These are phyloP conservation scores for Trichoderma brevicompactum DNA, from an alignment of 2,329 filamentous ascomycete species.

Conservation along the genomic window DNA sequence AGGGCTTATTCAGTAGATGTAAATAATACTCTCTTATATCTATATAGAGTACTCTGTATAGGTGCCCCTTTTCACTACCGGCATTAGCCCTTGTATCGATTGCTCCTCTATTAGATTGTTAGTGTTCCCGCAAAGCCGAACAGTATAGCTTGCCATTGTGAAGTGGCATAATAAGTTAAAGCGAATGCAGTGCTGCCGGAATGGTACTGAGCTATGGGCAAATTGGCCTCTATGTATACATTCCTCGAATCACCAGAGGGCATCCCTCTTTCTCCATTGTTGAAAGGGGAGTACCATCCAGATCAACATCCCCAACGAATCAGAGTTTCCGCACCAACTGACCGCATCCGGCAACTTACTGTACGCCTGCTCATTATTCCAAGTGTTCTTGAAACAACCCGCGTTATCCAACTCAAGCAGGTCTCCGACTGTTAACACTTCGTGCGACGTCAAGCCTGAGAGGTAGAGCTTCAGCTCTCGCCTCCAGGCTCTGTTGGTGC, in stretches of 20 bases:
- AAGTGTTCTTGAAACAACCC: conserved; percentile 13
- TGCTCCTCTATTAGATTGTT: neutral
- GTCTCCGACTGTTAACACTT: conserved; percentile 10
- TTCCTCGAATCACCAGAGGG: neutral
- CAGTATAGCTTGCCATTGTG: neutral
- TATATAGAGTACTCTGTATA: too few species aligned
- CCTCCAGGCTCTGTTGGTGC: conserved; percentile 16
- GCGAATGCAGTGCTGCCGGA: neutral
- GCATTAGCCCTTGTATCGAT: neutral
- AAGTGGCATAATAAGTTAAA: neutral
- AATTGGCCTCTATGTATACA: conserved; percentile 1
- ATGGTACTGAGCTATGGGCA: neutral
- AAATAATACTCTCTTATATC: too few species aligned
- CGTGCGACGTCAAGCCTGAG: neutral
- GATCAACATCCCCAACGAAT: conserved; percentile 14
- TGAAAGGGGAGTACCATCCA: conserved; percentile 20
- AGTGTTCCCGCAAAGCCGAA: neutral
- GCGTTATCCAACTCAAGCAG: conserved; percentile 4
- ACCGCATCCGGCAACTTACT: conserved; percentile 14
- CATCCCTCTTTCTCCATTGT: conserved; percentile 11
- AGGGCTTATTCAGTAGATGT: too few species aligned
- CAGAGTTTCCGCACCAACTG: conserved; percentile 18
- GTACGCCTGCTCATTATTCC: conserved; percentile 4
- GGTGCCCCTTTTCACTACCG: neutral
- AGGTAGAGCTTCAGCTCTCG: conserved; percentile 16